phyloP scores from a whole-genome alignment of 23 red algal genomes.

The Gracilaria gracilis region DNA sequence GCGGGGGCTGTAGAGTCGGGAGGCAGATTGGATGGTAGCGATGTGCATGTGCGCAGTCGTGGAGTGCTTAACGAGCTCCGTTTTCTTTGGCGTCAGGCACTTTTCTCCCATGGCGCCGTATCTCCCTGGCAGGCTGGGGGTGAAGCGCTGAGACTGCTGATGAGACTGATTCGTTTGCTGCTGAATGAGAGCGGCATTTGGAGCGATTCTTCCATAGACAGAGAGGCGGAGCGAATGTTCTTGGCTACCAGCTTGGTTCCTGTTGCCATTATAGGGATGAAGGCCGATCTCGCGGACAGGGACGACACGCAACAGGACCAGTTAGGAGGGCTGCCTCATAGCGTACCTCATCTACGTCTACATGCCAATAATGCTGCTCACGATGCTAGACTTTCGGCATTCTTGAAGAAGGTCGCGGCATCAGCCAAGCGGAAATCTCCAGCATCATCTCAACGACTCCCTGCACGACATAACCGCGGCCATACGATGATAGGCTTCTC shows the following conservation, averaged over 20 bases:
- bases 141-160: conserved; percentile 34
- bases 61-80: conserved; percentile 67
- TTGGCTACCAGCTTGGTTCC: conserved; percentile 67
- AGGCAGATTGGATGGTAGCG: conserved; percentile 53
- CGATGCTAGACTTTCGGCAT: conserved; percentile 32
- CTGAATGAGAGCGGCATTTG: conserved; percentile 70
- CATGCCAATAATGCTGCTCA: conserved; percentile 56
- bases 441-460: conserved; percentile 20
- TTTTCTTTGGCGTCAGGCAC: conserved; percentile 62
- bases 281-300: conserved; percentile 52
- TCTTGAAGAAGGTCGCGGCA: conserved; percentile 46
- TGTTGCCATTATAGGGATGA: conserved; percentile 64
- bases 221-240: conserved; percentile 59
- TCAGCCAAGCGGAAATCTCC: conserved; percentile 52
- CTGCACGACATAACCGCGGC: conserved; percentile 13
- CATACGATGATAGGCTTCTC: conserved; percentile 61
- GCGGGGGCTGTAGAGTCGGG: conserved; percentile 65
- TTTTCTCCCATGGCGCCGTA: conserved; percentile 53
- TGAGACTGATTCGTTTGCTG: conserved; percentile 40
- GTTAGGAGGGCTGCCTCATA: neutral
- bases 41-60: conserved; percentile 46
- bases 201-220: conserved; percentile 56
- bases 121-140: conserved; percentile 27
- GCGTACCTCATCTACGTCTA: conserved; percentile 33
- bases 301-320: conserved; percentile 13